Conservation (phyloP, 106 monocot genomes). For the Apostasia ramifera region DNA sequence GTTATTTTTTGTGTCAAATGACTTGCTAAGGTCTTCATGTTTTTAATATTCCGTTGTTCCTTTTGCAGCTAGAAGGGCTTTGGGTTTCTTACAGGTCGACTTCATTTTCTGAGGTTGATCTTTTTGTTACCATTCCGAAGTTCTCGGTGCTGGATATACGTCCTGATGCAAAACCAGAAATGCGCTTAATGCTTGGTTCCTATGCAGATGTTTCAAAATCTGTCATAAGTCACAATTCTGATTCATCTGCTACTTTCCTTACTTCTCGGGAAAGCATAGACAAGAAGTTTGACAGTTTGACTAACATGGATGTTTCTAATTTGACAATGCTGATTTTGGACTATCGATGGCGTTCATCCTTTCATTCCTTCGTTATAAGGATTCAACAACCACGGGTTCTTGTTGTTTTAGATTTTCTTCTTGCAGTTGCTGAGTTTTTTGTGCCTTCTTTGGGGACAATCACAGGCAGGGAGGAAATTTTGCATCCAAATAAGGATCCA, state of each 20-base stretch:
- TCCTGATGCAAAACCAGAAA: constrained; percentile 80
- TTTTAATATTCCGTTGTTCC: not conserved
- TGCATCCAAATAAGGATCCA: constrained; percentile 80
- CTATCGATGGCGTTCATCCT: constrained; percentile 76
- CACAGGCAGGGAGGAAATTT: constrained; percentile 77
- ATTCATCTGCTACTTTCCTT: constrained; percentile 15
- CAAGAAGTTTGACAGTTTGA: constrained; percentile 4
- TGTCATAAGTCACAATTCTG: constrained; percentile 8
- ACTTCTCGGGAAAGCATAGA: not conserved
- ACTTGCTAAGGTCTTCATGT: not conserved
- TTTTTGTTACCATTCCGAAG: constrained; percentile 82
- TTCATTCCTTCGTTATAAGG: constrained; percentile 76
- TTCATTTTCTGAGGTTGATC: constrained; percentile 72
- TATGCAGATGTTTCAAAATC: constrained; percentile 51
- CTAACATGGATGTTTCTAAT: constrained; percentile 34
- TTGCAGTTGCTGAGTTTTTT: constrained; percentile 87
- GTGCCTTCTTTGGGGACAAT: constrained; percentile 67
- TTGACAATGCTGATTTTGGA: constrained; percentile 92
- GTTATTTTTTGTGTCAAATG: not conserved
- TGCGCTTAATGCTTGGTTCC: constrained; percentile 92
- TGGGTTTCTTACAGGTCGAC: constrained; percentile 87
- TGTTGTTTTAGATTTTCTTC: constrained; percentile 92
- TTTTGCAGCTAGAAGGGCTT: constrained; percentile 77
- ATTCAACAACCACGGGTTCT: constrained; percentile 87
- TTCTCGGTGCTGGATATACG: constrained; percentile 87